Conservation (phyloP, 2,329 filamentous ascomycete species). For the Dryadomyces sulphureus region DNA sequence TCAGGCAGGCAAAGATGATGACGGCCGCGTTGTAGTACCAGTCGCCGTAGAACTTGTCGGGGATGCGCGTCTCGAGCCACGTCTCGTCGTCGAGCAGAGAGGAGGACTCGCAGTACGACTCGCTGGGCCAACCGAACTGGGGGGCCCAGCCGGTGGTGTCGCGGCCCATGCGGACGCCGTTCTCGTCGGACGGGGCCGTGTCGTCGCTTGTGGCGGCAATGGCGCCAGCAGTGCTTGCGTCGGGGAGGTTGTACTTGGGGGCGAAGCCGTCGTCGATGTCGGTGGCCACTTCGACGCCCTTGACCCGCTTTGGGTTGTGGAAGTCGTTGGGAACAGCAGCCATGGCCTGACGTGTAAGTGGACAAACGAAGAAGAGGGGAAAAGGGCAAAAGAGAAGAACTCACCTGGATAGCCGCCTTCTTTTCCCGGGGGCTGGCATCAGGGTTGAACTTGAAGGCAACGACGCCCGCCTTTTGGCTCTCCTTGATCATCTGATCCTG, state of each 20-base stretch:
- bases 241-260: constrained; percentile 62
- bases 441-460: constrained; percentile 77
- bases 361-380: neutral
- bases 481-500: constrained; percentile 62
- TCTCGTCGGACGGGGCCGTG: constrained; percentile 31
- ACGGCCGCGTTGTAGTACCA: constrained; percentile 98
- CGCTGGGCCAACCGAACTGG: constrained; percentile 57
- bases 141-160: constrained; percentile 72
- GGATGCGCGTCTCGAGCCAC: constrained; percentile 66
- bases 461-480: constrained; percentile 61
- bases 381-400: constrained; percentile 29
- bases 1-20: constrained; percentile 81
- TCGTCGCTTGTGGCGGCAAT: constrained; percentile 34
- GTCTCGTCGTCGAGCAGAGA: constrained; percentile 79
- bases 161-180: constrained; percentile 39
- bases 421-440: constrained; percentile 75
- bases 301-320: constrained; percentile 39
- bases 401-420: constrained; percentile 60
- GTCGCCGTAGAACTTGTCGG: constrained; percentile 87
- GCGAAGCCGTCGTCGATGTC: constrained; percentile 61
- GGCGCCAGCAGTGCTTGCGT: constrained; percentile 56
- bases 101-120: constrained; percentile 41
- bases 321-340: constrained; percentile 43
- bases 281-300: constrained; percentile 58
- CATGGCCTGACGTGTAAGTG: neutral